These are phyloP conservation scores for Cnidoscolus chayamansa DNA, from an alignment of 441 rosid genomes.

Conservation along the genomic window DNA sequence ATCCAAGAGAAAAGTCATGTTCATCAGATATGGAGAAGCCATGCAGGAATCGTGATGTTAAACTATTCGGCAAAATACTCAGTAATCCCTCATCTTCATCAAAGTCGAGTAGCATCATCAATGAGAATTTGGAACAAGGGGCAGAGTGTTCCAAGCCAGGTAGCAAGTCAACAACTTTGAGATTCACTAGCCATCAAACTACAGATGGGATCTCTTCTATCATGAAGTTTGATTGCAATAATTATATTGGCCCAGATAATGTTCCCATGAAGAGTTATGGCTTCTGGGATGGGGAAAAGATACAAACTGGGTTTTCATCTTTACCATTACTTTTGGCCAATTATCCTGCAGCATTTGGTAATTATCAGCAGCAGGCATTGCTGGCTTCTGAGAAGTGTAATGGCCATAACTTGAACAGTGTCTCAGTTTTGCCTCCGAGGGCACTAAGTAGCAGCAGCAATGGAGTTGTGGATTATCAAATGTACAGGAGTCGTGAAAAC, in stretches of 20 bases:
- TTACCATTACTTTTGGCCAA: constrained; percentile 73
- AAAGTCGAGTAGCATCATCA: constrained; percentile 25
- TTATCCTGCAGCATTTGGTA: constrained; percentile 72
- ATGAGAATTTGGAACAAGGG: constrained; percentile 42
- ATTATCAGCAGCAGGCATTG: constrained; percentile 40
- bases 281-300: constrained; percentile 83
- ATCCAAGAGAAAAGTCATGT: constrained; percentile 34
- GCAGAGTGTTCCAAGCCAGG: constrained; percentile 31
- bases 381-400: constrained; percentile 34
- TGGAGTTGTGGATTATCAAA: constrained; percentile 49
- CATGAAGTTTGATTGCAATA: constrained; percentile 45
- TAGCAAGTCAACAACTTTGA: constrained; percentile 43
- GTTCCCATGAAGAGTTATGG: constrained; percentile 65
- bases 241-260: constrained; percentile 53
- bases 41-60: constrained; percentile 65
- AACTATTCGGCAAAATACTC: constrained; percentile 83
- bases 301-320: constrained; percentile 69
- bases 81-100: constrained; percentile 34
- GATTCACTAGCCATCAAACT: constrained; percentile 35
- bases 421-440: constrained; percentile 34
- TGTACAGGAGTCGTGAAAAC: constrained; percentile 36
- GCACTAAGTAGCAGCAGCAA: constrained; percentile 40
- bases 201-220: constrained; percentile 29
- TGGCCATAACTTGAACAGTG: constrained; percentile 36
- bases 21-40: constrained; percentile 50